Evolutionary conservation across 306 rosid species (phyloP), one percentile per base, ranked within the genome.

Genomic region (Carpinus viminea): DNA sequence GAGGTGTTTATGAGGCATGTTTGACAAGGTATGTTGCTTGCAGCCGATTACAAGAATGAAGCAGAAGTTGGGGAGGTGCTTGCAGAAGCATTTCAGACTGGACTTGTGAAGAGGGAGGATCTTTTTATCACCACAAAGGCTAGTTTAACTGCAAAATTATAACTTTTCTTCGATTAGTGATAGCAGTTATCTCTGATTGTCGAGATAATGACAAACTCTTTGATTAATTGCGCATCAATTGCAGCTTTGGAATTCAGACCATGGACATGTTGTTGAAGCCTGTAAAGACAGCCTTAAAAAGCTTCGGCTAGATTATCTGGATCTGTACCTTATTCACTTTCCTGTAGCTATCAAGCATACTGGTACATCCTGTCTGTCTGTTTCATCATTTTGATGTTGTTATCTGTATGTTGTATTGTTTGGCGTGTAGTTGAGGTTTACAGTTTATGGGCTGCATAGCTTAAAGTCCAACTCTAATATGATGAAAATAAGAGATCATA

Each of bases 221-320:
- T 28, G 57, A 36, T 68, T 82, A 59, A 21, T 62, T 78, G 69
- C 50, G 73, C 79, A 78, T 10, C 79, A 47, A 64, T 68, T 88
- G 86, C 90, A 92, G 98, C 97, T 95, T 72, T 92, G 98, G 98
- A 95, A 95, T 85, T 95, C 97, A 48, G 98, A 95, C 85, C 98
- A 95, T 71, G 98, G 98, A 56, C 95, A 91, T 21, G 98, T 92
- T 59, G 69, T 80, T 68, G 97, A 85, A 88, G 98, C 98, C 12
- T 92, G 98, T 60, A 88, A 95, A 78, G 92, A 95, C 83, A 91
- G 98, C 68, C 85, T 95, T 54, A 87, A 95, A 88, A 95, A 92
- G 83, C 97, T 95, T 83, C 88, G 78, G 76, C 79, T 92, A 75
- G 86, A 91, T 68, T 95, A 90, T 80, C 89, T 95, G 79, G 98